Base-by-base conservation (phyloP, 805 yeast genomes). In the Wickerhamomyces alni region DNA sequence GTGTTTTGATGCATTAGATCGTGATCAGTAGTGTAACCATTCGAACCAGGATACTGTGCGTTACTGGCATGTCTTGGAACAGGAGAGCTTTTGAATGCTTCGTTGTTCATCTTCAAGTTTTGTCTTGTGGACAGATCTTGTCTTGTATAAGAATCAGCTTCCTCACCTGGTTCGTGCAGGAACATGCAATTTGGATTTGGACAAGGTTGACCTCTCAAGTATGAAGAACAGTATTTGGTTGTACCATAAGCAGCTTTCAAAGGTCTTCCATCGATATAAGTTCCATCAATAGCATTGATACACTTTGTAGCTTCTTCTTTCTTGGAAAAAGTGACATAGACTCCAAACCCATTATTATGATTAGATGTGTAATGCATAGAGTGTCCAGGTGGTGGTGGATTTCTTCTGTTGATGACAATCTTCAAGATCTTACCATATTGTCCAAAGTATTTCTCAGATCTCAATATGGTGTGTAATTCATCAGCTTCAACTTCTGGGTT, bases 161-260 rank as follows among this genome's bases (percentile, higher is more conserved):
- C 99, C 68, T 93, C 99, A 43, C 99, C 99, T 7, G 99, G 99
- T 63, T 93, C 99, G 61, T 93, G 99, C 54, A 93, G 72, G 56
- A 93, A 93, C 99, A 93, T 93, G 72, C 99, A 93, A 57, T 88
- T 87, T 46, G 98, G 98, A 63, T 93, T 93, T 43, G 96, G 99
- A 66, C 99, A 93, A 9, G 93, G 82, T 59, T 87, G 94, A 28
- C 96, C 97, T 51, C 97, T 75, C 47, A 93, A 67, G 58, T 93
- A 93, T 3, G 95, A 83, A n/a, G 96, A 87, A 62, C 99, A 93
- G 67, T 93, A 93, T 63, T 93, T 93, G 11, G 99, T 93, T 5
- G 99, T 93, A 58, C 99, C 99, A 61, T 89, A 95, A 0, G 98
- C 97, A 13, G 99, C 99, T 45, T 91, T 74, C 46, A 93, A 71